Base-by-base conservation (phyloP, 2,329 filamentous ascomycete species). In the Coniochaeta ligniaria region DNA sequence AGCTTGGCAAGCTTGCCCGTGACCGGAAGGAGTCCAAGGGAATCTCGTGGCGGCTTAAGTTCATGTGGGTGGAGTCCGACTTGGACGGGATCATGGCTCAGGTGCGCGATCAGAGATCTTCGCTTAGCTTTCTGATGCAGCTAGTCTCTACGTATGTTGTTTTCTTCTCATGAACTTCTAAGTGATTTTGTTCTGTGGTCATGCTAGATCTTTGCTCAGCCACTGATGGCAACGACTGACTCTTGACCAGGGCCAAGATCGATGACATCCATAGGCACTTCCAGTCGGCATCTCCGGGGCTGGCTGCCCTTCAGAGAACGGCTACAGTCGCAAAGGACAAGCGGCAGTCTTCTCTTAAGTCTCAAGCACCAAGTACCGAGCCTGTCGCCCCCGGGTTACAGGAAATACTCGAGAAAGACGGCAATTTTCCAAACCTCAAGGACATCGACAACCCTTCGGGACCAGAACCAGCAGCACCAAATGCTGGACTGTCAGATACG, bases 21-120 rank as follows among this genome's bases (percentile, higher is more conserved):
- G 55, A 38, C 33, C 31, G 36, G 6, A n/a, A 28, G 9, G 55
- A 36, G n/a, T 17, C 55, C 9, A 28, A 36, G n/a, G 22, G 31
- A 9, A n/a, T 57, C 12, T 36, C 55, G 6, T 57, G 55, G 55
- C 55, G 55, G n/a, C n/a, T 57, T 4, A 28, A 31, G 33, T 57
- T 57, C 33, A 57, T 57, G 55, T 57, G 55, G 55, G 55, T 57
- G 17, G 28, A 57, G 35, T 35, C 28, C 12, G 55, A 57, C 55
- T 41, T 57, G 55, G 36, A 36, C 8, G 55, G 28, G 3, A 20
- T 57, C 35, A 57, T 57, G 55, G 33, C 36, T 22, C 55, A 57
- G 35, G 35, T 57, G 6, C 55, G 55, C 16, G 55, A 57, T 57
- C 55, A 57, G 33, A 35, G 55, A n/a, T 57, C 55, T 16, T 57